Conservation (phyloP, 2,329 filamentous ascomycete species). For the Moelleriella libera region DNA sequence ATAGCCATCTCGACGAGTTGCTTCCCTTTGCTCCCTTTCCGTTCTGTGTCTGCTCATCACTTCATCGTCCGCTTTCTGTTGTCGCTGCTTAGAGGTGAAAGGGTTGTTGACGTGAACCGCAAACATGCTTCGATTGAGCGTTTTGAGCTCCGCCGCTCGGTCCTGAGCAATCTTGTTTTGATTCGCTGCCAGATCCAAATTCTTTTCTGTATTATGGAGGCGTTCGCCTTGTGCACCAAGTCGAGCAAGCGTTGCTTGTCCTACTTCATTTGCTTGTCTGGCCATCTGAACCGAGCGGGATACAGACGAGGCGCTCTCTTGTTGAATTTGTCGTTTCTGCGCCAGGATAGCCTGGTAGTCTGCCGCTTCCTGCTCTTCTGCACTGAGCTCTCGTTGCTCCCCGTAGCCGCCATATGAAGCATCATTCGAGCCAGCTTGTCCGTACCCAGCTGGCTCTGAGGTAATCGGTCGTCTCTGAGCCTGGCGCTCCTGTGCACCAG, state of each 20-base stretch:
- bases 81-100: slow-evolving; percentile 57
- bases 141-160: slow-evolving; percentile 71
- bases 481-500: slow-evolving; percentile 36
- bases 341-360: slow-evolving; percentile 49
- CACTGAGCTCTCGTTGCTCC: slow-evolving; percentile 64
- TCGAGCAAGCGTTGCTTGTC: slow-evolving; percentile 55
- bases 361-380: slow-evolving; percentile 61
- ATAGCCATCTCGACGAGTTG: slow-evolving; percentile 40
- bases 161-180: slow-evolving; percentile 67
- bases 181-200: slow-evolving; percentile 66
- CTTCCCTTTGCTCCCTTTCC: slow-evolving; percentile 51
- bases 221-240: slow-evolving; percentile 69
- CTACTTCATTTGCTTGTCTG: slow-evolving; percentile 36
- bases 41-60: slow-evolving; percentile 54
- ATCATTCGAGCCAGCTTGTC: slow-evolving; percentile 11
- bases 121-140: slow-evolving; percentile 82
- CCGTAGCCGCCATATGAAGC: slow-evolving; percentile 40
- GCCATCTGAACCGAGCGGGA: slow-evolving; percentile 25
- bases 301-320: slow-evolving; percentile 44
- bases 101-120: slow-evolving; percentile 66
- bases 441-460: slow-evolving; percentile 7
- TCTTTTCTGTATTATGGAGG: slow-evolving; percentile 69
- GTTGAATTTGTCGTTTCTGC: slow-evolving; percentile 53
- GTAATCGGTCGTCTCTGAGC: slow-evolving; percentile 21
- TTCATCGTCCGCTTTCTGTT: slow-evolving; percentile 49